phyloP scores from a whole-genome alignment of 495 filamentous ascomycete genomes.

The Aspergillus ostianus region DNA sequence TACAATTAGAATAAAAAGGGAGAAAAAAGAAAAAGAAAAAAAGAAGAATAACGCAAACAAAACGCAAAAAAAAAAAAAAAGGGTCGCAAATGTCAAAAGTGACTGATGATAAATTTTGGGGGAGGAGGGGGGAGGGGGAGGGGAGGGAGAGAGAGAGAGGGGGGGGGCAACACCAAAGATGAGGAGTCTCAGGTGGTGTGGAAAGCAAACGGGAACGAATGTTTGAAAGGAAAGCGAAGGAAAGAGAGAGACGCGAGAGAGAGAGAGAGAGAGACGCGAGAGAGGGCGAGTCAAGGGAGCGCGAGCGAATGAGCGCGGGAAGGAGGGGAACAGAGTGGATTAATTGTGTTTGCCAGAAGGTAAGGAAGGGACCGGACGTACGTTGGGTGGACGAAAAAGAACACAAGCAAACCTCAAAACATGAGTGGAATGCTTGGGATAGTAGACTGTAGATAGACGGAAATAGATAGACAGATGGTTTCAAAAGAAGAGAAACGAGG shows the following conservation, averaged over 20 bases:
- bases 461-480: constrained; percentile 21
- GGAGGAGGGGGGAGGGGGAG: not conserved
- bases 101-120: not conserved
- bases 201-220: constrained; percentile 3
- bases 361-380: constrained; percentile 27
- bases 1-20: not conserved
- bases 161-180: not conserved
- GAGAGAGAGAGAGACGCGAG: not conserved
- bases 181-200: constrained; percentile 4
- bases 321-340: not conserved
- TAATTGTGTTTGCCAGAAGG: constrained; percentile 6
- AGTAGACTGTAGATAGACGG: constrained; percentile 15
- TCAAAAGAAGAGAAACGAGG: constrained; percentile 19
- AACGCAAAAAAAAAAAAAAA: not conserved
- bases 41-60: too few relatives aligned
- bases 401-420: constrained; percentile 39
- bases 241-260: constrained; percentile 8
- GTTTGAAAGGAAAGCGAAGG: constrained; percentile 15
- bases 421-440: constrained; percentile 23
- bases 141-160: constrained; percentile 1
- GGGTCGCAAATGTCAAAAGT: not conserved
- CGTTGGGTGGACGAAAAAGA: constrained; percentile 42
- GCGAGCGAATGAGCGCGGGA: not conserved
- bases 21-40: not conserved
- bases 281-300: not conserved